phyloP scores from a whole-genome alignment of 148 eudicot genomes.

The Talinum fruticosum region DNA sequence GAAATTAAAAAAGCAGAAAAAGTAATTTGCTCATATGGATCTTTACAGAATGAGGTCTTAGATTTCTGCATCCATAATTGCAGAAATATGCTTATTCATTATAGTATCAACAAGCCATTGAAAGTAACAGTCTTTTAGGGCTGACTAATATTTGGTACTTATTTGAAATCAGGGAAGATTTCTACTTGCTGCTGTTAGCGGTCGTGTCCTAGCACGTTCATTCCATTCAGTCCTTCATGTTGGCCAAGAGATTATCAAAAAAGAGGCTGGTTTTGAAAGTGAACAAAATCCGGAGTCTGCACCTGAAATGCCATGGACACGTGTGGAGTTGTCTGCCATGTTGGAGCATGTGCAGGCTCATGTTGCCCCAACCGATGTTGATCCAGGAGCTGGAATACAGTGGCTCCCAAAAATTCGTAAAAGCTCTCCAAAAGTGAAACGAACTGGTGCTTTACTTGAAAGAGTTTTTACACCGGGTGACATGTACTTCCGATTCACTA shows the following conservation, averaged over 20 bases:
- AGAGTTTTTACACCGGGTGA: slow-evolving; percentile 98
- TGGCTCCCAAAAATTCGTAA: slow-evolving; percentile 97
- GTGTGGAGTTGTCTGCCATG: slow-evolving; percentile 95
- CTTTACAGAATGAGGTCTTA: not conserved
- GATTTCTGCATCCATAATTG: not conserved
- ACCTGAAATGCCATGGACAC: slow-evolving; percentile 97
- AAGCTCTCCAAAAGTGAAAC: slow-evolving; percentile 94
- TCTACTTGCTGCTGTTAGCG: slow-evolving; percentile 98
- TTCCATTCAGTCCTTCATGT: slow-evolving; percentile 88
- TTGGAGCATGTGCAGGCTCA: slow-evolving; percentile 99
- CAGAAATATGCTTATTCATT: not conserved
- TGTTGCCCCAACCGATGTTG: slow-evolving; percentile 99
- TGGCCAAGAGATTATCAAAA: slow-evolving; percentile 76
- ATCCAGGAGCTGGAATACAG: slow-evolving; percentile 99
- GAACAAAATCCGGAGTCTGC: slow-evolving; percentile 57
- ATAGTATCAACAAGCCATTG: not conserved
- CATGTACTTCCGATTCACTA: slow-evolving; percentile 90
- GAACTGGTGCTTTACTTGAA: slow-evolving; percentile 98
- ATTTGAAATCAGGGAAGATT: slow-evolving; percentile 76
- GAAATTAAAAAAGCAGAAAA: no score
- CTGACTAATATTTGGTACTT: slow-evolving; percentile 19
- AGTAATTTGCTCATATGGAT: not conserved
- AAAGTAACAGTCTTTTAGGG: not conserved
- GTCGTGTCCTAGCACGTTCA: slow-evolving; percentile 95
- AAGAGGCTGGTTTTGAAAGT: slow-evolving; percentile 66